A percentile compares a stretch with the other conserved stretches of the same genome.
Evolutionary conservation across 306 rosid genomes (phyloP).

Genomic region (Trifolium dubium): DNA sequence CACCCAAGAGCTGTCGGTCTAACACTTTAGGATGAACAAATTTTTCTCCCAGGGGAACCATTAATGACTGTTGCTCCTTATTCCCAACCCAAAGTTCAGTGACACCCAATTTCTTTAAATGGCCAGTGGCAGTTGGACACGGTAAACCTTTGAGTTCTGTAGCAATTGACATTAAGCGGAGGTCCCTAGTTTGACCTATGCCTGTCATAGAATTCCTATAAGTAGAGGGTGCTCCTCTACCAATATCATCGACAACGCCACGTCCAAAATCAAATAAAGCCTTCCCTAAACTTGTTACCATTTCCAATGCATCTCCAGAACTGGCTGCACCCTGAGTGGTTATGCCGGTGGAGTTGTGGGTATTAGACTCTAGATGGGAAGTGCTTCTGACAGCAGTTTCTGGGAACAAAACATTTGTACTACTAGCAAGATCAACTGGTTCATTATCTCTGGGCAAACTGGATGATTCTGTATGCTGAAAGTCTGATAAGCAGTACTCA

Average conservation of each 20-base stretch:
- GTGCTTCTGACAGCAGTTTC: slow-evolving; percentile 54
- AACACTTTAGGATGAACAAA: slow-evolving; percentile 80
- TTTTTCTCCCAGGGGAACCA: slow-evolving; percentile 79
- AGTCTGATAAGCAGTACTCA: slow-evolving; percentile 92
- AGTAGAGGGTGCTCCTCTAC: slow-evolving; percentile 76
- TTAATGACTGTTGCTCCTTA: slow-evolving; percentile 77
- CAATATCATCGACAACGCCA: slow-evolving; percentile 94
- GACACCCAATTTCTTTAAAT: slow-evolving; percentile 68
- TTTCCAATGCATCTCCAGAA: slow-evolving; percentile 98
- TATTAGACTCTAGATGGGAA: slow-evolving; percentile 53
- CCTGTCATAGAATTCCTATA: slow-evolving; percentile 52
- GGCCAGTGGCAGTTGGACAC: slow-evolving; percentile 81
- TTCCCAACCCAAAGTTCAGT: slow-evolving; percentile 92
- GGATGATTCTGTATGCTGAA: slow-evolving; percentile 53
- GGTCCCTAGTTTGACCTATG: slow-evolving; percentile 56
- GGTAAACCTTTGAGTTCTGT: slow-evolving; percentile 91
- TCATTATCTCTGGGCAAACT: slow-evolving; percentile 50
- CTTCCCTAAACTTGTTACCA: slow-evolving; percentile 94
- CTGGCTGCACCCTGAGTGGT: slow-evolving; percentile 66
- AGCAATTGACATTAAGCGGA: slow-evolving; percentile 57
- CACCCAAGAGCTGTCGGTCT: slow-evolving; percentile 71
- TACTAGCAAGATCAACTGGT: slow-evolving; percentile 40
- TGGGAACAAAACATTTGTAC: slow-evolving; percentile 38
- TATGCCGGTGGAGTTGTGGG: slow-evolving; percentile 49
- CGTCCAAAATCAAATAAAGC: slow-evolving; percentile 94